phyloP scores from a whole-genome alignment of 2,329 filamentous ascomycete genomes.

The Colletotrichum kahawae region DNA sequence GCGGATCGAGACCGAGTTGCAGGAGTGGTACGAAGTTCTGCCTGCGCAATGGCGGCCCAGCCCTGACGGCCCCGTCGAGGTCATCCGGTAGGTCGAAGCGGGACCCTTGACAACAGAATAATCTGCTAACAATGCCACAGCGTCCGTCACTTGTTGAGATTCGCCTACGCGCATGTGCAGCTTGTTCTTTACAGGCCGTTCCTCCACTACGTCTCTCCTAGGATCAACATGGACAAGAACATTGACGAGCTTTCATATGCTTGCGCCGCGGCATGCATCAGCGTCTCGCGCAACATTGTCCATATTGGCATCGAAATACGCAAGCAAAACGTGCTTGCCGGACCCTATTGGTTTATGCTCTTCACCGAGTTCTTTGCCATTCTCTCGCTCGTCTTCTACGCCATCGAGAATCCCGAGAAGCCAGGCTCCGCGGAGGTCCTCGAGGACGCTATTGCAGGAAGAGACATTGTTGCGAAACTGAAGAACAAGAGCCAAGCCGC shows the following conservation, averaged over 20 bases:
- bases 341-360: constrained; percentile 86
- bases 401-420: constrained; percentile 80
- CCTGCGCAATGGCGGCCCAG: constrained; percentile 81
- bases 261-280: constrained; percentile 68
- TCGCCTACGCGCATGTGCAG: constrained; percentile 84
- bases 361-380: constrained; percentile 86
- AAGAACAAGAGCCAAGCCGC: constrained; percentile 87
- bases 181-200: constrained; percentile 85
- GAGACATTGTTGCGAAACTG: constrained; percentile 79
- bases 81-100: constrained; percentile 69
- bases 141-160: constrained; percentile 76
- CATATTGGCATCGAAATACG: constrained; percentile 82
- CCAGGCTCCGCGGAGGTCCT: constrained; percentile 78
- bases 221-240: constrained; percentile 57
- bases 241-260: constrained; percentile 82
- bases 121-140: constrained; percentile 32
- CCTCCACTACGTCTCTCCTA: constrained; percentile 79
- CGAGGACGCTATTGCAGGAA: constrained; percentile 83
- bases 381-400: constrained; percentile 79
- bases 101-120: not conserved
- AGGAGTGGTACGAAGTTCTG: constrained; percentile 68
- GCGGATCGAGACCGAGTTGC: constrained; percentile 67
- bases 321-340: constrained; percentile 75
- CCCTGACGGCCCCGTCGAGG: constrained; percentile 74
- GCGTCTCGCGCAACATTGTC: constrained; percentile 74